These are phyloP conservation scores for Epichloe hybrida DNA, from an alignment of 2,329 filamentous ascomycete species.

Conservation along the genomic window DNA sequence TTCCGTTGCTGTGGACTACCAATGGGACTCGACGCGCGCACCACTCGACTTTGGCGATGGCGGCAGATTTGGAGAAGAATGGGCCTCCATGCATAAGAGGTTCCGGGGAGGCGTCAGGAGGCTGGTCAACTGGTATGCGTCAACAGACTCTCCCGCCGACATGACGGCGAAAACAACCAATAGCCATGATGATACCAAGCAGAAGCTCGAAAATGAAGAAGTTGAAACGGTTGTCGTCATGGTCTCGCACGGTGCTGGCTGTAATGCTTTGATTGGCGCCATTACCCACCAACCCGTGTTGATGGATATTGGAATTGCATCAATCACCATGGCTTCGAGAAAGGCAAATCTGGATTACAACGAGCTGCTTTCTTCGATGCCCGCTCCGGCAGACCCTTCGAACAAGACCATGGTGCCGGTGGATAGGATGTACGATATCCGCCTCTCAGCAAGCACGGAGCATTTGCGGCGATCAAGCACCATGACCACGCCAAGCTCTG, in stretches of 20 bases:
- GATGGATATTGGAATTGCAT: conserved; percentile 79
- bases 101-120: conserved; percentile 69
- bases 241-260: conserved; percentile 89
- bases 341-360: conserved; percentile 33
- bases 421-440: conserved; percentile 57
- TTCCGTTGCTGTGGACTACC: conserved; percentile 77
- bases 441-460: conserved; percentile 60
- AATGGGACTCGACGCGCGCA: conserved; percentile 83
- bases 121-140: conserved; percentile 73
- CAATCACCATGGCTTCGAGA: conserved; percentile 73
- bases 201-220: conserved; percentile 40
- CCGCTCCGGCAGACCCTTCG: conserved; percentile 9
- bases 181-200: conserved; percentile 13
- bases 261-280: conserved; percentile 87
- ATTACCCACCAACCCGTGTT: conserved; percentile 85
- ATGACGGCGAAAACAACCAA: conserved; percentile 30
- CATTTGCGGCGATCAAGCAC: conserved; percentile 41
- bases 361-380: conserved; percentile 17
- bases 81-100: conserved; percentile 86
- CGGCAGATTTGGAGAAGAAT: conserved; percentile 82
- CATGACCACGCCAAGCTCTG: conserved; percentile 21
- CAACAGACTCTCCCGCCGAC: conserved; percentile 35
- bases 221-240: conserved; percentile 71
- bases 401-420: conserved; percentile 27
- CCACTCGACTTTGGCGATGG: conserved; percentile 77